Conservation (phyloP, 148 eudicot genomes). For the Fagopyrum esculentum region DNA sequence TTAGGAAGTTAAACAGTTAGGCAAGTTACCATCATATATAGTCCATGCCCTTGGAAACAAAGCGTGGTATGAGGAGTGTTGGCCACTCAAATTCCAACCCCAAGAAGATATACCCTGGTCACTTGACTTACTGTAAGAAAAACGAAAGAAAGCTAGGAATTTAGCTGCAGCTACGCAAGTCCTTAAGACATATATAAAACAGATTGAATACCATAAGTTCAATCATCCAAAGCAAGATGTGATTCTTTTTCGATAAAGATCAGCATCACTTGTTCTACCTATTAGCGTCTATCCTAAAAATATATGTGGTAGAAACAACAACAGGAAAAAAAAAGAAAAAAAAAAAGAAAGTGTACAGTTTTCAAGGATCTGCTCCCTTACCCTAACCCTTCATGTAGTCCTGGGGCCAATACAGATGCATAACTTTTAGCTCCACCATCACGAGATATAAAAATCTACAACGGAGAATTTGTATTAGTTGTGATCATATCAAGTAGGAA, state of each 20-base stretch:
- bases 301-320: background rate
- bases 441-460: conserved; percentile 90
- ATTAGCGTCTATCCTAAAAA: background rate
- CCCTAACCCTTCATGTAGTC: conserved; percentile 87
- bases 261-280: conserved; percentile 1
- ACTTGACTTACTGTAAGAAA: conserved; percentile 50
- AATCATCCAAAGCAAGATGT: background rate
- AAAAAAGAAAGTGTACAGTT: background rate
- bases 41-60: conserved; percentile 98
- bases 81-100: conserved; percentile 99
- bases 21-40: conserved; percentile 78
- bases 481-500: background rate
- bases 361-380: conserved; percentile 27
- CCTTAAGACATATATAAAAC: background rate
- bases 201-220: background rate
- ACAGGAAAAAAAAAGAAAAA: background rate
- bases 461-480: background rate
- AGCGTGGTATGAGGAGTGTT: conserved; percentile 97
- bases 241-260: background rate
- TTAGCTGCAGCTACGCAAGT: conserved; percentile 5
- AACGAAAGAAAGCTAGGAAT: background rate
- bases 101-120: conserved; percentile 92
- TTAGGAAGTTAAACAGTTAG: background rate
- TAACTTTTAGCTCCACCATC: conserved; percentile 78
- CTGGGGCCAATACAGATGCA: conserved; percentile 94